Percentiles rank a stretch among this genome's conserved stretches.
Conservation (phyloP, 768 basidiomycete genomes). For the Suillus bovinus region DNA sequence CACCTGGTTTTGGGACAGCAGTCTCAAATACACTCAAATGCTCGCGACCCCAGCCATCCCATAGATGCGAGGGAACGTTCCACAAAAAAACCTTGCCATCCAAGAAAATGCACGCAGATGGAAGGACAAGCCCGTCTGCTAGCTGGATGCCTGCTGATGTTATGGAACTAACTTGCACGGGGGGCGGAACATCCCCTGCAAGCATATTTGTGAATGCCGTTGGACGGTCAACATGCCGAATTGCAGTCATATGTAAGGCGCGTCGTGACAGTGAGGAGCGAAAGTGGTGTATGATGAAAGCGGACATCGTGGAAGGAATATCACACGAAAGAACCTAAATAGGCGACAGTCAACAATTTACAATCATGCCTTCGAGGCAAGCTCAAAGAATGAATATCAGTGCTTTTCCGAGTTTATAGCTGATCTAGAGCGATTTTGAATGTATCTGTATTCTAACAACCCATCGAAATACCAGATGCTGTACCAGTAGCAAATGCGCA, state of each 20-base stretch:
- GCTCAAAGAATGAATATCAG: too few species aligned
- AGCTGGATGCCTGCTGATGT: slow-evolving; percentile 65
- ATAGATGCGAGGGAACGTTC: slow-evolving; percentile 71
- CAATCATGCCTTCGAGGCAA: too few species aligned
- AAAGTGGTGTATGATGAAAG: not conserved
- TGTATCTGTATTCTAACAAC: not conserved
- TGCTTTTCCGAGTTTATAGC: not conserved
- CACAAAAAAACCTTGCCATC: slow-evolving; percentile 88
- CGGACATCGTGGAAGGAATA: not conserved
- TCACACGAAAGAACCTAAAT: not conserved
- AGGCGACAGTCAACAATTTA: too few species aligned
- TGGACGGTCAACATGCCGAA: slow-evolving; percentile 20
- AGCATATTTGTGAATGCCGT: slow-evolving; percentile 66
- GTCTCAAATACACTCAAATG: slow-evolving; percentile 82
- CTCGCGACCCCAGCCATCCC: slow-evolving; percentile 71
- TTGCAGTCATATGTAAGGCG: slow-evolving; percentile 5
- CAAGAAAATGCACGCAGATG: slow-evolving; percentile 79
- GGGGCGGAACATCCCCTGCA: slow-evolving; percentile 63
- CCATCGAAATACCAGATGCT: not conserved
- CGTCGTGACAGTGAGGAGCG: slow-evolving; percentile 3
- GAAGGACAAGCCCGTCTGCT: slow-evolving; percentile 75
- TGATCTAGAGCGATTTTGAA: not conserved
- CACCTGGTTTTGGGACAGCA: slow-evolving; percentile 85
- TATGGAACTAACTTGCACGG: slow-evolving; percentile 73
- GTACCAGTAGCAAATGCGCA: not conserved